Percentiles rank a stretch among this genome's conserved stretches.
phyloP scores from a whole-genome alignment of 192 early-diverging fungal genomes.

The Gigaspora rosea region DNA sequence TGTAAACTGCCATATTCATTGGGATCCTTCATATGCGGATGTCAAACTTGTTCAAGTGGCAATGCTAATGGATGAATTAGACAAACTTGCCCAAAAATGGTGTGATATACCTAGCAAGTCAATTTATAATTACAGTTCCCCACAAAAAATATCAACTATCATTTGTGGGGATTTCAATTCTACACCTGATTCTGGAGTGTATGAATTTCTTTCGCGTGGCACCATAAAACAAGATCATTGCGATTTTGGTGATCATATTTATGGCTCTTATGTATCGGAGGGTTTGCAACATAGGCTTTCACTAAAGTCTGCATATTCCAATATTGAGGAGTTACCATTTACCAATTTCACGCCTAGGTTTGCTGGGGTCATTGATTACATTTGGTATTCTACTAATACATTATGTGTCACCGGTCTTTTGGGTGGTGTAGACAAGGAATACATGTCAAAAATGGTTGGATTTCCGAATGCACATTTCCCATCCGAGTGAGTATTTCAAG shows the following conservation, averaged over 20 bases:
- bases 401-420: conserved; percentile 79
- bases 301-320: conserved; percentile 80
- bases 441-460: conserved; percentile 76
- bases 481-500: conserved; percentile 58
- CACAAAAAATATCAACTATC: conserved; percentile 62
- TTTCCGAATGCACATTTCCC: conserved; percentile 92
- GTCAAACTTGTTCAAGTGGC: conserved; percentile 96
- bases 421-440: conserved; percentile 80
- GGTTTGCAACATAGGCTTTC: conserved; percentile 81
- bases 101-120: conserved; percentile 38
- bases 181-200: conserved; percentile 84
- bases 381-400: conserved; percentile 83
- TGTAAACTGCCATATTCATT: conserved; percentile 90
- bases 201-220: conserved; percentile 85
- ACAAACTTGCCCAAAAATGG: conserved; percentile 60
- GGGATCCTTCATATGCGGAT: conserved; percentile 89
- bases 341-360: conserved; percentile 91
- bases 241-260: conserved; percentile 80
- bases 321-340: conserved; percentile 77
- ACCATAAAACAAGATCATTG: conserved; percentile 76
- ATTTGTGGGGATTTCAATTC: conserved; percentile 97
- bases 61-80: conserved; percentile 90
- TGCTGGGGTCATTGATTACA: conserved; percentile 90
- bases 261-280: conserved; percentile 82
- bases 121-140: conserved; percentile 36